These are phyloP conservation scores for Silene noctiflora DNA, from an alignment of 179 eudicot species.

Conservation along the genomic window DNA sequence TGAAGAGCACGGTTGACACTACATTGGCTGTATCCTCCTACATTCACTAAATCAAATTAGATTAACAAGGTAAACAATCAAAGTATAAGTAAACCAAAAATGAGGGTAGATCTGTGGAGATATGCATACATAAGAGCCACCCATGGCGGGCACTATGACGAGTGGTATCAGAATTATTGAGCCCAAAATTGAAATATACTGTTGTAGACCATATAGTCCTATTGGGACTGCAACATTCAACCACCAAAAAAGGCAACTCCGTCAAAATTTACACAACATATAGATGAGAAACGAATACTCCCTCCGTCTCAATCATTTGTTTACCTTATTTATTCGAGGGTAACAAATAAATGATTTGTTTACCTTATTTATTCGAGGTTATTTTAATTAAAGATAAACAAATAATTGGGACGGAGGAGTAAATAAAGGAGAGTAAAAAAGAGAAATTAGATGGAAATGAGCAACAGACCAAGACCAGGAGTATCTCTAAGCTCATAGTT, in stretches of 20 bases:
- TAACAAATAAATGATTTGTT: too few relatives aligned
- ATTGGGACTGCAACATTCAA: constrained; percentile 63
- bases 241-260: constrained; percentile 1
- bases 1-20: constrained; percentile 83
- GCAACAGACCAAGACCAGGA: constrained; percentile 78
- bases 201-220: constrained; percentile 86
- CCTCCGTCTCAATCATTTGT: too few relatives aligned
- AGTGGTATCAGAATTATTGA: constrained; percentile 86
- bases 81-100: neutral
- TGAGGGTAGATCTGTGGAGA: neutral
- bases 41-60: constrained; percentile 54
- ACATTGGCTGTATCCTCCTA: constrained; percentile 93
- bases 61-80: constrained; percentile 29
- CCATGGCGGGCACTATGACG: constrained; percentile 94
- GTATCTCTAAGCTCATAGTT: constrained; percentile 90
- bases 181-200: constrained; percentile 80
- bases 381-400: too few relatives aligned
- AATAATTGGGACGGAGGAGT: too few relatives aligned
- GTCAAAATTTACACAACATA: neutral
- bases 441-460: neutral
- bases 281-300: too few relatives aligned
- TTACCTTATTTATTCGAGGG: too few relatives aligned
- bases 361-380: too few relatives aligned
- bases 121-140: constrained; percentile 74
- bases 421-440: too few relatives aligned